Evolutionary conservation across 2,329 filamentous ascomycete genomes (phyloP), one percentile per base, ranked within the genome.

Genomic region (Trichoderma koningii): DNA sequence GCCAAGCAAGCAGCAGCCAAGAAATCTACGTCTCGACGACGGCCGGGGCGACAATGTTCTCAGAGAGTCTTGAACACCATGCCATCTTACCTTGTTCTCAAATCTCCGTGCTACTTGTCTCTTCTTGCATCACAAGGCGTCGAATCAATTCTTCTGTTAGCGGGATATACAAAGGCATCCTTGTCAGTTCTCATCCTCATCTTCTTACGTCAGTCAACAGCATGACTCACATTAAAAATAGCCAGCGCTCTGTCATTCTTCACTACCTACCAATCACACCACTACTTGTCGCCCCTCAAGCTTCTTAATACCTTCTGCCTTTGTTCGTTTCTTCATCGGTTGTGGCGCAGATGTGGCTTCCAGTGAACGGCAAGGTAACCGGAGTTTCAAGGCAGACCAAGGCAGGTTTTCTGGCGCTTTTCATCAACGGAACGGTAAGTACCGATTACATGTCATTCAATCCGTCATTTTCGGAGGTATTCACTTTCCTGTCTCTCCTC

Each of bases 1-100:
- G 12, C 74, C 75, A 50, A 65, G 62, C 68, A 72, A 63, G 21
- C 64, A 66, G 41, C 53, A 55, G n/a, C 48, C 48, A 3, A 52
- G 57, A n/a, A 57, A 23, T 21, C 17, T 66, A 56, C 26, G 50
- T 23, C 55, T 66, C 17, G 65, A 66, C 1, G 65, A 66, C 19
- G 51, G 51, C 10, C 47, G 48, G 15, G 28, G 21, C 15, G 61
- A 55, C 15, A 53, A 55, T 48, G 21, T 60, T 21, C n/a, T 66
- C 19, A 26, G 65, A 26, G 65, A 66, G 21, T 64, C 41, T 7
- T 61, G 30, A 17, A 52, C 23, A 2, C 34, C 10, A 10, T 5
- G 12, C 14, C 34, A 10, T 12, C 34, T 14, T 38, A 0, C 12
- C 12, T 3, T 14, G 21, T 14, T 57, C 28, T n/a, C 4, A 21